phyloP scores from a whole-genome alignment of 139 green algal genomes.

The Yamagishiella unicocca region DNA sequence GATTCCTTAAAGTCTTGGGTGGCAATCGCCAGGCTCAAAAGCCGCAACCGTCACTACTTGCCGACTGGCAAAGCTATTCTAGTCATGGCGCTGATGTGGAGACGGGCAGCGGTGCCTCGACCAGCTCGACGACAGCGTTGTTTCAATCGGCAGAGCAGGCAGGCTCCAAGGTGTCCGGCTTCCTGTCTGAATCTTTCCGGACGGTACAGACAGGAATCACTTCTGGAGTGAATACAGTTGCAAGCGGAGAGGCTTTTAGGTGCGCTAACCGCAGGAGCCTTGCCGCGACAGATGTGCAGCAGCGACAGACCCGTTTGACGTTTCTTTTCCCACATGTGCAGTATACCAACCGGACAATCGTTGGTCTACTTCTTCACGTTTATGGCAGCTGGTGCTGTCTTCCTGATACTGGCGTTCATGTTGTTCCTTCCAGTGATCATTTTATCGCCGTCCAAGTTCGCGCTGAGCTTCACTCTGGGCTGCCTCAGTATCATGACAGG shows the following conservation, averaged over 20 bases:
- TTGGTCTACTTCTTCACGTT: constrained; percentile 70
- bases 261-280: too few species aligned
- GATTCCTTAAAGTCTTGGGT: constrained; percentile 1
- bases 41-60: constrained; percentile 3
- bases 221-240: constrained; percentile 11
- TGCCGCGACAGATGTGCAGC: neutral
- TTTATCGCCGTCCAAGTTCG: constrained; percentile 95
- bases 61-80: constrained; percentile 21
- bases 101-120: neutral
- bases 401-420: constrained; percentile 90
- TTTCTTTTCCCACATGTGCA: constrained; percentile 17
- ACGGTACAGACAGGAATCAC: neutral
- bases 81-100: neutral
- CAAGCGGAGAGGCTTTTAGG: constrained; percentile 34
- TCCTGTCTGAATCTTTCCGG: constrained; percentile 16
- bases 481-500: constrained; percentile 84
- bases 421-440: constrained; percentile 94
- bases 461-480: constrained; percentile 90
- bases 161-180: neutral
- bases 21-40: neutral
- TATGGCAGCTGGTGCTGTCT: constrained; percentile 74
- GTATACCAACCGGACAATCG: constrained; percentile 61
- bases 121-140: neutral
- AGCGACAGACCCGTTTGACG: neutral
- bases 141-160: constrained; percentile 9